Evolutionary conservation across 1,284 basidiomycete genomes (phyloP).

Genomic region (Bjerkandera adusta): DNA sequence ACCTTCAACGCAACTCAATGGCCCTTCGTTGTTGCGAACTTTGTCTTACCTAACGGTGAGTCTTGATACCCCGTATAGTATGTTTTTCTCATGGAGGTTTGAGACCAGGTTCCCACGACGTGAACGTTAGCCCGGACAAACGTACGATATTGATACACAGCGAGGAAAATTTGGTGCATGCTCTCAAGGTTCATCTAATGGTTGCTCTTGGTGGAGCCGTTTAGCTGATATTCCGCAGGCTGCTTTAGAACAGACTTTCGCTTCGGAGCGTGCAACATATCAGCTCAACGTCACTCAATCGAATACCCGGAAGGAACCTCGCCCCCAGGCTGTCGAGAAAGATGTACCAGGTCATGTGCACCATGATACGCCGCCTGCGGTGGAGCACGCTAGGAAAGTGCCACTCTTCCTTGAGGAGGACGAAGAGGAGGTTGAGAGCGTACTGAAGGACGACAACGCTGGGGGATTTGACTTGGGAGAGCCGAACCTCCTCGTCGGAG

Average conservation of each 20-base stretch:
- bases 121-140: constrained; percentile 98
- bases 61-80: constrained; percentile 2
- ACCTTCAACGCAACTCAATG: constrained; percentile 80
- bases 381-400: too few relatives aligned
- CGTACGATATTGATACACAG: constrained; percentile 91
- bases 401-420: constrained; percentile 19
- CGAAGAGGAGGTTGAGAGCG: background rate
- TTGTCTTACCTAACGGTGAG: constrained; percentile 73
- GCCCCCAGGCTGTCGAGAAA: background rate
- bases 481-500: constrained; percentile 3
- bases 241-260: constrained; percentile 63
- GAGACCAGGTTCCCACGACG: constrained; percentile 87
- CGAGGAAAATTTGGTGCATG: constrained; percentile 79
- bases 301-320: background rate
- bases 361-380: background rate
- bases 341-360: background rate
- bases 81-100: too few relatives aligned
- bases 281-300: constrained; percentile 13
- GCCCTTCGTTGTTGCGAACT: constrained; percentile 85
- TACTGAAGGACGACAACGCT: background rate
- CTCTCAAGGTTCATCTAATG: constrained; percentile 64
- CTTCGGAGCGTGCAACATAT: constrained; percentile 69
- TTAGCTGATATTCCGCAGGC: constrained; percentile 30
- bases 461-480: constrained; percentile 1
- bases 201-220: background rate